Conservation (phyloP, 768 basidiomycete species). For the Asterophora lycoperdoides region DNA sequence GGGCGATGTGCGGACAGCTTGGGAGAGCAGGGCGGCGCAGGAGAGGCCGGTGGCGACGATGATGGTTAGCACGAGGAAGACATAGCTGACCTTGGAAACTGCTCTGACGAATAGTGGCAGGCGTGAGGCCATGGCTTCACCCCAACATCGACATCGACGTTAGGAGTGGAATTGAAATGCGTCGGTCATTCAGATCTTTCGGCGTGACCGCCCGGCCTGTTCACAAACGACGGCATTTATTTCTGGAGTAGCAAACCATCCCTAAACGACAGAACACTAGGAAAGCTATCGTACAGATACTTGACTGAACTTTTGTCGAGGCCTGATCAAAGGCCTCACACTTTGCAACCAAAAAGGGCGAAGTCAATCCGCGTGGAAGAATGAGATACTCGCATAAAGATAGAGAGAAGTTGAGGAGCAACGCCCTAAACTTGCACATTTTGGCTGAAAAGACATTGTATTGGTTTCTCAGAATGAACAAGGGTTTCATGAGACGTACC, state of each 20-base stretch:
- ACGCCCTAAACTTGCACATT: constrained; percentile 40
- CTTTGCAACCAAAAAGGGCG: neutral
- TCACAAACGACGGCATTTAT: neutral
- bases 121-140: too few species aligned
- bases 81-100: constrained; percentile 52
- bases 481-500: constrained; percentile 36
- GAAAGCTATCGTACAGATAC: neutral
- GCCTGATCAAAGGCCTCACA: neutral
- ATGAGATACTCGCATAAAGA: constrained; percentile 2
- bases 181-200: neutral
- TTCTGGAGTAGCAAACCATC: neutral
- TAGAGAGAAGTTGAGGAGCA: constrained; percentile 1
- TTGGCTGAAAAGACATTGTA: constrained; percentile 25
- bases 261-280: constrained; percentile 2
- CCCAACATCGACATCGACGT: too few species aligned
- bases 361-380: constrained; percentile 13
- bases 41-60: constrained; percentile 58
- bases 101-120: constrained; percentile 31
- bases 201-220: constrained; percentile 13
- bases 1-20: constrained; percentile 66
- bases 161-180: neutral
- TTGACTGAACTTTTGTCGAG: neutral
- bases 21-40: constrained; percentile 60
- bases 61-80: constrained; percentile 44
- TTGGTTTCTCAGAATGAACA: neutral